Evolutionary conservation across 1,284 basidiomycete genomes (phyloP), one percentile per base, ranked within the genome.

Genomic region (Apiotrichum mycotoxinovorans): DNA sequence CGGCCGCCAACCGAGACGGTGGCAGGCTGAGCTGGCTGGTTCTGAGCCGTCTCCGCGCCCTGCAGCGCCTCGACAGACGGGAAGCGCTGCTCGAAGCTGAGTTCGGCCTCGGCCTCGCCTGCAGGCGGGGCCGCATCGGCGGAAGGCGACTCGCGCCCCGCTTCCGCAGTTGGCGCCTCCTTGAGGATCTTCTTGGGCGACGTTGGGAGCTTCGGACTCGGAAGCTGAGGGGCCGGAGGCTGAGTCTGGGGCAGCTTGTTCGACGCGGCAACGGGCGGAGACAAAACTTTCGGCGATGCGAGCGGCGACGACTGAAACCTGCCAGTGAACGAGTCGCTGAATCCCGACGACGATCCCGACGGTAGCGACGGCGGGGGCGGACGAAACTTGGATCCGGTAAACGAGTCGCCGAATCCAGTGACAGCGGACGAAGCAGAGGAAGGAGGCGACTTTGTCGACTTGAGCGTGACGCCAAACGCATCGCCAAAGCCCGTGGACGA

Each of bases 21-120:
- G 20, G 30, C 27, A 7, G 25, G 12, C 27, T 27, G 41, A 10
- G 37, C 33, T 23, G 40, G n/a, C 20, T 27, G 26, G 1, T 22
- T 8, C 7, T 34, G 23, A 17, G 27, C 17, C 12, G 30, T 30
- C 12, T 40, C 20, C n/a, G 42, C 26, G 15, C 49, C 37, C 12
- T 54, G 33, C 26, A 77, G 53, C 3, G 59, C 59, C 44, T 77
- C 76, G 43, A 77, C 63, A 0, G 74, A 73, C 1, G 76, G 76
- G 58, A 70, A 77, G 17, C 74, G 62, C 23, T 69, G 64, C 47
- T 77, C 76, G 51, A 77, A 77, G 25, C 61, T 66, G 2, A 61
- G 25, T 15, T 73, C 65, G 5, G 63, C 65, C 2, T 69, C 65
- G 0, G 66, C 57, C 11, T 44, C 48, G 11, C 58, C 7, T 12